Base-by-base conservation (phyloP, 306 rosid species). In the Glycine tomentella region DNA sequence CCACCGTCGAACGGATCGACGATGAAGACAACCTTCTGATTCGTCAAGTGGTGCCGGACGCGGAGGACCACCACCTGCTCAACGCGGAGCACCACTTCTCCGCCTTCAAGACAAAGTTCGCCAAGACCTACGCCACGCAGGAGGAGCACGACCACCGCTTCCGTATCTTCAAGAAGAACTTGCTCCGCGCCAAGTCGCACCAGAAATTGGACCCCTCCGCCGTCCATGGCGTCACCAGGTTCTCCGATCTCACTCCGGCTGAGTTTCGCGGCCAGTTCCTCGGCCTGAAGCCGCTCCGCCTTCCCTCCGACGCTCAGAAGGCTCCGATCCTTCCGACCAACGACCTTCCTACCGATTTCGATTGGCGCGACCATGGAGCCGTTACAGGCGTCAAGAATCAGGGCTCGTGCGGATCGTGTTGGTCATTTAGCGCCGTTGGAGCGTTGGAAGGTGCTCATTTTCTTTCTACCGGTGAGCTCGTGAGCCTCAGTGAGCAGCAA, bases 331-430 rank as follows among this genome's bases (percentile, higher is more conserved):
- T 92, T 61, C 98, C 97, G 1, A 90, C 94, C 14, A 87, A 59
- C 1, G 87, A 90, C 82, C 92, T 94, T 1, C 93, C 96, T 6
- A 48, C 77, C 4, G 93, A 94, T 51, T 94, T 94, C 65, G 96
- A 94, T 72, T 94, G 98, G 97, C 96, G 98, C 17, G 93, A 94
- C 12, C 87, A 74, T 5, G 97, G 96, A 31, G 94, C 97, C 10
- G 94, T 94, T n/a, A 87, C 94, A 48, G 58, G 71, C 55, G 89
- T 94, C 56, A 94, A 94, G 84, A 78, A 71, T 56, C 79, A 94
- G 94, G 97, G 96, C 20, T 42, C 94, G 0, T 88, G 98, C 64
- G 98, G 98, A 12, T 94, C 96, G 69, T 92, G 98, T 86, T 92
- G 98, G 98, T 79, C 97, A 20, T 92, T 90, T 69, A 90, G 98